phyloP scores from a whole-genome alignment of 352 stramenopile genomes.

The Globisporangium sylvaticum region DNA sequence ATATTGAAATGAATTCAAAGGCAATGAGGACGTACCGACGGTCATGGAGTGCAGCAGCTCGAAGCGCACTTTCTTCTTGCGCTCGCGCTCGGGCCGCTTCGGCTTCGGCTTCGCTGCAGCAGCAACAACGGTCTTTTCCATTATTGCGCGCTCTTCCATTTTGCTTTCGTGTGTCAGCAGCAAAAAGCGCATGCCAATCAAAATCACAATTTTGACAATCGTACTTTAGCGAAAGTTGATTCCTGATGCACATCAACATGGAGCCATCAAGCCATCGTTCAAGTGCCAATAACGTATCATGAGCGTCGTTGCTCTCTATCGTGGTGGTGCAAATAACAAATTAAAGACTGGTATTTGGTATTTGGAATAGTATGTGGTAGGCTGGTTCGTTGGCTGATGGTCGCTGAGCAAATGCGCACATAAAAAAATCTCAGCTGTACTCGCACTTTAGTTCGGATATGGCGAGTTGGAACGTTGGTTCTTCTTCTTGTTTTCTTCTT shows the following conservation, averaged over 20 bases:
- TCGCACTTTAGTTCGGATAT: neutral
- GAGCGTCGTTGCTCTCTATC: neutral
- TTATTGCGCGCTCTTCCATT: neutral
- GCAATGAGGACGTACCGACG: conserved; percentile 24
- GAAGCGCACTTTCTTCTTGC: conserved; percentile 50
- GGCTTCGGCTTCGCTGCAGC: conserved; percentile 19
- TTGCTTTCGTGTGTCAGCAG: neutral
- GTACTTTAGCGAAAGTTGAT: neutral
- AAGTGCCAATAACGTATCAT: no score
- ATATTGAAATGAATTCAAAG: neutral
- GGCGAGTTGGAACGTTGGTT: conserved; percentile 2
- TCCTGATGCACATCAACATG: neutral
- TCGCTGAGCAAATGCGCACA: neutral
- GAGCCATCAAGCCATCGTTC: neutral
- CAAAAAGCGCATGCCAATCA: conserved; percentile 4
- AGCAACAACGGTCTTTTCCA: neutral
- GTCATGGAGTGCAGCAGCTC: conserved; percentile 61
- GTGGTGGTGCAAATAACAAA: neutral
- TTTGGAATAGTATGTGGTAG: neutral
- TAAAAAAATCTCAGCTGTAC: neutral
- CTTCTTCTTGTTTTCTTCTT: neutral
- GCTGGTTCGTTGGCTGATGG: neutral
- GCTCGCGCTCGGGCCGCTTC: conserved; percentile 34
- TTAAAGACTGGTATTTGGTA: neutral
- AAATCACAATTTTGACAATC: neutral